Evolutionary conservation across 1,139 yeast species (phyloP).

Genomic region (Pichia sp.): DNA sequence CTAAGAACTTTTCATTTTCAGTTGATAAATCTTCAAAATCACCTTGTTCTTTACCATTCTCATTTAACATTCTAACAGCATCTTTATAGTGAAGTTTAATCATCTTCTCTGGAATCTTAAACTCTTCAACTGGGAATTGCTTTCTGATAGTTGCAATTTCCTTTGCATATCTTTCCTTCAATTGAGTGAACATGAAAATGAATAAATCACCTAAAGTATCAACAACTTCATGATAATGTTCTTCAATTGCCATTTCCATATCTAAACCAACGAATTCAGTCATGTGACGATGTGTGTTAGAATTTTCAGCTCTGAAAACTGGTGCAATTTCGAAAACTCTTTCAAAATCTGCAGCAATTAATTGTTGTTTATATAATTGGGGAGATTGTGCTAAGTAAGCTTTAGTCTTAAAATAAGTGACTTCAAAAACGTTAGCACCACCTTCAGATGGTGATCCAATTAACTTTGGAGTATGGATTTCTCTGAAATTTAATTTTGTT

Average conservation of each 20-base stretch:
- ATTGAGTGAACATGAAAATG: slow-evolving; percentile 78
- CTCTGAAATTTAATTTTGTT: slow-evolving; percentile 61
- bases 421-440: slow-evolving; percentile 93
- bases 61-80: slow-evolving; percentile 81
- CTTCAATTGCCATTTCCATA: slow-evolving; percentile 96
- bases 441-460: slow-evolving; percentile 97
- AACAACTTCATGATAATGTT: slow-evolving; percentile 92
- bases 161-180: slow-evolving; percentile 67
- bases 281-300: slow-evolving; percentile 98
- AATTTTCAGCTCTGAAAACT: slow-evolving; percentile 97
- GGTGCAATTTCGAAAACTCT: slow-evolving; percentile 94
- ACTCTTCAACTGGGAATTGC: slow-evolving; percentile 97
- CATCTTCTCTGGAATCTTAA: slow-evolving; percentile 89
- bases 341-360: slow-evolving; percentile 96
- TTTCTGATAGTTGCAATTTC: slow-evolving; percentile 88
- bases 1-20: slow-evolving; percentile 89
- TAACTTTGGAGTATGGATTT: slow-evolving; percentile 92
- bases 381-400: slow-evolving; percentile 98
- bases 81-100: slow-evolving; percentile 84
- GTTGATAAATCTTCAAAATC: slow-evolving; percentile 89
- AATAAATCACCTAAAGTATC: slow-evolving; percentile 80
- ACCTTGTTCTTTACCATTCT: slow-evolving; percentile 72
- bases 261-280: slow-evolving; percentile 97
- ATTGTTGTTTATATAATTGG: slow-evolving; percentile 94
- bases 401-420: slow-evolving; percentile 83